phyloP scores from a whole-genome alignment of 495 filamentous ascomycete genomes.

The Aspergillus cavernicola region DNA sequence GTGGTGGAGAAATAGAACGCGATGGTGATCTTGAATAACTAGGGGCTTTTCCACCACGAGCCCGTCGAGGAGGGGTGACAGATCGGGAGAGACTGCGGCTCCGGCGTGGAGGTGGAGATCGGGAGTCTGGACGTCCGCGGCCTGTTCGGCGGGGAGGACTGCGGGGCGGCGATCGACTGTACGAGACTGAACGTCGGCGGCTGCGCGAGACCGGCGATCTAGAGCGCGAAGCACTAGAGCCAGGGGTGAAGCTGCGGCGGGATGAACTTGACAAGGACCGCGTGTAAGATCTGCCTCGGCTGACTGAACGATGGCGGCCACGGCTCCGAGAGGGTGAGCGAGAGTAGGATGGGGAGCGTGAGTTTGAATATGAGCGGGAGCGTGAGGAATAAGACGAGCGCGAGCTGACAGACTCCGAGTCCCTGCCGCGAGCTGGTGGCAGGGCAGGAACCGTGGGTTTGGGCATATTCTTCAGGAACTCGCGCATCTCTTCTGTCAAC shows the following conservation, averaged over 20 bases:
- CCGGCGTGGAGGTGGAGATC: slow-evolving; percentile 24
- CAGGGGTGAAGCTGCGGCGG: slow-evolving; percentile 29
- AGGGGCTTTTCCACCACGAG: slow-evolving; percentile 20
- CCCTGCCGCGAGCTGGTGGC: slow-evolving; percentile 52
- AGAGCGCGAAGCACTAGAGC: slow-evolving; percentile 34
- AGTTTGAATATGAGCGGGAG: slow-evolving; percentile 39
- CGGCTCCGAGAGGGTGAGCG: slow-evolving; percentile 36
- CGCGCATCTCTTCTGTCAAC: slow-evolving; percentile 93
- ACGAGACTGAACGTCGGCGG: slow-evolving; percentile 29
- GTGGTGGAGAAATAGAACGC: slow-evolving; percentile 34
- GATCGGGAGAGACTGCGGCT: slow-evolving; percentile 31
- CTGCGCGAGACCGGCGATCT: slow-evolving; percentile 24
- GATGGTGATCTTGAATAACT: slow-evolving; percentile 34
- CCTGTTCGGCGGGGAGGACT: slow-evolving; percentile 27
- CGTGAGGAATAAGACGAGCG: slow-evolving; percentile 46
- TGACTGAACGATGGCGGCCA: slow-evolving; percentile 24
- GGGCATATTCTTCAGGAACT: slow-evolving; percentile 79
- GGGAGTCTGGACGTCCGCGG: slow-evolving; percentile 27
- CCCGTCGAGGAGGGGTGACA: slow-evolving; percentile 30
- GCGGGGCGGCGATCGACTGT: slow-evolving; percentile 30
- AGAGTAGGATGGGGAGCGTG: slow-evolving; percentile 38
- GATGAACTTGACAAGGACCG: slow-evolving; percentile 38
- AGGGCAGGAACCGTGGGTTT: slow-evolving; percentile 70
- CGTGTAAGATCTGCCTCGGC: slow-evolving; percentile 33
- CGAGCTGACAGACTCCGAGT: slow-evolving; percentile 60